Evolutionary conservation across 225 moss, liverwort and hornwort genomes (phyloP).

Genomic region (Sphagnum tenellum): DNA sequence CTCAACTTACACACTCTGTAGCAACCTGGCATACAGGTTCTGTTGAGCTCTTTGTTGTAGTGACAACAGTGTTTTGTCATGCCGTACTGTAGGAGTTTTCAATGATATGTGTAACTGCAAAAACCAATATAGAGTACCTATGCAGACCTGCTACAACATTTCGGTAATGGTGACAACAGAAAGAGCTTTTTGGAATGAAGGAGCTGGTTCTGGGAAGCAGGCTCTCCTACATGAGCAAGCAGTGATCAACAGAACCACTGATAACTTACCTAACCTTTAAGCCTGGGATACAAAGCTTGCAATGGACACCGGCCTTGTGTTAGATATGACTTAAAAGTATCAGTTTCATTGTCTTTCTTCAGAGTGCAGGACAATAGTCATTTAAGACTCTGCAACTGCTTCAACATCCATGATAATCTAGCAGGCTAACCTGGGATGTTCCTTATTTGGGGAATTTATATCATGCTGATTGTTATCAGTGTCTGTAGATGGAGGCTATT

Average conservation of each 20-base stretch:
- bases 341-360: too few relatives aligned
- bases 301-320: too few relatives aligned
- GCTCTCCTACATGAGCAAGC: constrained; percentile 55
- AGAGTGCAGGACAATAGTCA: too few relatives aligned
- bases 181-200: constrained; percentile 42
- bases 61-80: not conserved
- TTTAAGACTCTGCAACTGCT: too few relatives aligned
- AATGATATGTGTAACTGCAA: constrained; percentile 61
- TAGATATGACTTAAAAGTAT: too few relatives aligned
- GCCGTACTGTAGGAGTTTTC: constrained; percentile 45
- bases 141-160: constrained; percentile 64
- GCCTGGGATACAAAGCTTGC: too few relatives aligned
- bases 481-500: constrained; percentile 57
- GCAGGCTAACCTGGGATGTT: too few relatives aligned
- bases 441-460: too few relatives aligned
- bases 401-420: too few relatives aligned
- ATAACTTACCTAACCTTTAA: constrained; percentile 27
- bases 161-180: constrained; percentile 53
- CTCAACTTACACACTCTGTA: too few relatives aligned
- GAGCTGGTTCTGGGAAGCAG: constrained; percentile 26
- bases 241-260: constrained; percentile 46
- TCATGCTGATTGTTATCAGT: not conserved
- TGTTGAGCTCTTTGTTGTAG: too few relatives aligned
- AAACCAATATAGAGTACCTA: constrained; percentile 56
- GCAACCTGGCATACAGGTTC: too few relatives aligned